Evolutionary conservation across 805 yeast species (phyloP), one percentile per base, ranked within the genome.

Genomic region (Suhomyces vadensis): DNA sequence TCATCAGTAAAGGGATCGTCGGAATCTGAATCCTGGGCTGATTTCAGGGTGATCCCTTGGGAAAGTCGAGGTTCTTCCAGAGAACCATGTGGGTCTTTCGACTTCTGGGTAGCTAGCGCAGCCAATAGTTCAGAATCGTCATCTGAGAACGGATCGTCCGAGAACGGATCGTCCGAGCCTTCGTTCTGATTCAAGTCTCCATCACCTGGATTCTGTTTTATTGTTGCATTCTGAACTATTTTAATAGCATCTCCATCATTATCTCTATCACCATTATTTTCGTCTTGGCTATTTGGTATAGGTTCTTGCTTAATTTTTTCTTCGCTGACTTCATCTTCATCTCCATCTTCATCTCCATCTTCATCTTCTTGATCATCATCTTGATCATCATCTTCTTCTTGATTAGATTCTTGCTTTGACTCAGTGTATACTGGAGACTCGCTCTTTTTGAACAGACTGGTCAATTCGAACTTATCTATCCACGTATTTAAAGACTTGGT

Each of bases 391-490:
- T 24, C 16, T 7, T 14, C 13, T 16, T 22, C 19, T 22, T n/a
- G 17, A 31, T 39, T 16, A 11, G 26, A 13, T n/a, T 26, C 41
- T 16, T 13, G 8, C 7, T 36, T 20, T 5, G 22, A 16, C 5
- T 22, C 29, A 24, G 31, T 25, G 17, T 21, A 16, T 13, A 24
- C 13, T 13, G 21, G 24, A n/a, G 13, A 13, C 16, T 39, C 42
- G 3, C 13, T 21, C 21, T 21, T 36, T 11, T 19, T 23, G n/a
- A 24, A 7, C 40, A 24, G 40, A 19, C 35, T 41, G 16, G 41
- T 42, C 35, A 39, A 46, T 17, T 57, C 63, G 44, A 66, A 62
- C 48, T 57, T 69, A 38, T 57, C 60, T 13, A 64, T 62, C 71
- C 69, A 74, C 13, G 45, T 43, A 25, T 47, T 56, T 6, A 58